Evolutionary conservation across 2,329 filamentous ascomycete genomes (phyloP), one percentile per base, ranked within the genome.

Genomic region (Neophaeococcomyces mojaviensis): DNA sequence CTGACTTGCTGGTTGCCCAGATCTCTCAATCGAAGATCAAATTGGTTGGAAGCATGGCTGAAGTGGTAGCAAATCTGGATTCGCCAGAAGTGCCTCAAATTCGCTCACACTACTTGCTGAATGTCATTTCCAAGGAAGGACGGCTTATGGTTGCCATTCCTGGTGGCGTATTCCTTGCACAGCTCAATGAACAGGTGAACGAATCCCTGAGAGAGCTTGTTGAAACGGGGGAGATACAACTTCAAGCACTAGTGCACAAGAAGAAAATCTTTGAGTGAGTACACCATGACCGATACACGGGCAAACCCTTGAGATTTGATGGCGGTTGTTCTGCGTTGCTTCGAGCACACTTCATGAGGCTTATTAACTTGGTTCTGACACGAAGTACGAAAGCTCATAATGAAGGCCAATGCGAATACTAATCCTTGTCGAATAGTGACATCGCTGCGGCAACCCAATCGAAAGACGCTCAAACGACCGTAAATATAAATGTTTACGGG

Each of bases 401-500:
- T 45, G 31, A 24, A 45, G 28, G 13, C 37, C 42, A 4, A 22
- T 13, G 15, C 38, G 15, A 4, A 34, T 44, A 34, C 24, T 1
- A 35, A 38, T 24, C 34, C n/a, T n/a, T 39, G 31, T 42, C 24
- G 33, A 12, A 20, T 43, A 35, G 35, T 26, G 36, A 39, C 30
- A 51, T 53, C 18, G 18, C 35, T 7, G 19, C 26, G 12, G 50
- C 50, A 8, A 39, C 36, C 13, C 45, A 36, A 31, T 46, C 44
- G 10, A 48, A 33, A 8, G 48, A 50, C 15, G 50, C 50, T 12
- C 15, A 38, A n/a, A 42, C 40, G 18, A n/a, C 4, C 5, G 26
- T 53, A n/a, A 50, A 53, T 22, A 53, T 53, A 19, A 50, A 53
- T 35, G 48, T 53, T 4, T 53, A 53, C 33, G 48, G 50, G 12